phyloP scores from a whole-genome alignment of 371 early-diverging fungal species.

The Synchytrium microbalum region DNA sequence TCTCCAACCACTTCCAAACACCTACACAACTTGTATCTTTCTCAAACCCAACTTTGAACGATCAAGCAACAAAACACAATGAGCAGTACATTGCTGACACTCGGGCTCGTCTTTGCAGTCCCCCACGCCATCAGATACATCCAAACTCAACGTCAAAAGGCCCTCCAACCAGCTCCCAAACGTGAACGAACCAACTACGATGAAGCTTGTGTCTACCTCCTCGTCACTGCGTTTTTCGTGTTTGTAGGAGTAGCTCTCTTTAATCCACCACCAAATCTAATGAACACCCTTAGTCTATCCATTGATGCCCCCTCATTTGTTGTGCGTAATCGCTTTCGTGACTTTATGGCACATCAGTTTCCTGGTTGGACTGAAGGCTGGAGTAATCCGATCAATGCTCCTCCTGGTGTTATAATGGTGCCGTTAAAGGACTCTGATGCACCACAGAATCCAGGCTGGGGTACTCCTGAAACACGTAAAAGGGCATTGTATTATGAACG shows the following conservation, averaged over 20 bases:
- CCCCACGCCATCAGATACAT: neutral
- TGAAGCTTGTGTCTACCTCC: neutral
- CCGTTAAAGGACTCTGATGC: neutral
- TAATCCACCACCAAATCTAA: neutral
- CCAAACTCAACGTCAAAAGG: neutral
- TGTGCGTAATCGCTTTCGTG: conserved; percentile 2
- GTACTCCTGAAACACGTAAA: neutral
- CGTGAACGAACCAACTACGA: neutral
- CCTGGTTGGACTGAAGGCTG: neutral
- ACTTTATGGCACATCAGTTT: neutral
- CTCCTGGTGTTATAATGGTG: neutral
- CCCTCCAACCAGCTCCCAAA: neutral
- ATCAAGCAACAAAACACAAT: neutral
- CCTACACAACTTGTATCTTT: too few species aligned
- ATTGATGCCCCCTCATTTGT: conserved; percentile 4
- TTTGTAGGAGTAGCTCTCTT: neutral
- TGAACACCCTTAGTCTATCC: neutral
- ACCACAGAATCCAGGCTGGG: neutral
- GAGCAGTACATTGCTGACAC: neutral
- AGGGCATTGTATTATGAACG: neutral
- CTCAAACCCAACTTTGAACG: neutral
- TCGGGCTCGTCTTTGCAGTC: neutral
- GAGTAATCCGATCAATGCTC: neutral
- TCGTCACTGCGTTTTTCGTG: neutral
- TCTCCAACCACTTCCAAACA: too few species aligned